A percentile compares a stretch with the other conserved stretches of the same genome.
These are phyloP conservation scores for Endotrypanum monterogeii DNA, from an alignment of 208 protist species.

Conservation along the genomic window DNA sequence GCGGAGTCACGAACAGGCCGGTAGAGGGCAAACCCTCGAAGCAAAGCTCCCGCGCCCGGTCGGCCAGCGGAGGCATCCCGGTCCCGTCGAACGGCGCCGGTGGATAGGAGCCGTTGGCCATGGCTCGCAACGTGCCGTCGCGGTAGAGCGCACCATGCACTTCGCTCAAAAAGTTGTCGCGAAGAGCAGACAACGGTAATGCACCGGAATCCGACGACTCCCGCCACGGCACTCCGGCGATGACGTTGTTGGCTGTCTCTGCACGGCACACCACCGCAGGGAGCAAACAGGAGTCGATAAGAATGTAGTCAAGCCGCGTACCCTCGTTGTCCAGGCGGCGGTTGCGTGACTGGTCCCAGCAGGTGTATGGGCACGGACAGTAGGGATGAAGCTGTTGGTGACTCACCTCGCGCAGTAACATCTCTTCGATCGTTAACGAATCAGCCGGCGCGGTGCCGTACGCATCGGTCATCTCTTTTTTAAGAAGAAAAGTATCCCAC, in stretches of 20 bases:
- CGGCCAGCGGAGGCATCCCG: conserved; percentile 59
- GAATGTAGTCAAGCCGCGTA: conserved; percentile 90
- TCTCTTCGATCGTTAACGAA: conserved; percentile 5
- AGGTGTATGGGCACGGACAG: conserved; percentile 85
- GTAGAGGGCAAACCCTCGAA: conserved; percentile 76
- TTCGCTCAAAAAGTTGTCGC: conserved; percentile 61
- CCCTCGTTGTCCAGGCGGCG: conserved; percentile 83
- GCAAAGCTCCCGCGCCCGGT: conserved; percentile 35
- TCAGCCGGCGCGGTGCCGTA: not conserved
- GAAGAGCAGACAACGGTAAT: not conserved
- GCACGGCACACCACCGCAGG: conserved; percentile 45
- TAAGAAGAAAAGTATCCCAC: conserved; percentile 56
- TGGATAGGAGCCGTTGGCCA: conserved; percentile 63
- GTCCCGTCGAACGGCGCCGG: conserved; percentile 72
- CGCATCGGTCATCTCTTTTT: conserved; percentile 11
- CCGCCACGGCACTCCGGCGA: not conserved
- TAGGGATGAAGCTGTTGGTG: conserved; percentile 29
- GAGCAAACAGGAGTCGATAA: conserved; percentile 68
- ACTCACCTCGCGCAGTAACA: conserved; percentile 20
- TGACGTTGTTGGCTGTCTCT: conserved; percentile 67
- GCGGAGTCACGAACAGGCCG: conserved; percentile 85
- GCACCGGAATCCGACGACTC: not conserved
- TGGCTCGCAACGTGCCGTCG: conserved; percentile 54
- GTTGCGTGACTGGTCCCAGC: conserved; percentile 92
- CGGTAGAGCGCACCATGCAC: conserved; percentile 40